Base-by-base conservation (phyloP, 805 yeast genomes). In the Osmozyma mogii region DNA sequence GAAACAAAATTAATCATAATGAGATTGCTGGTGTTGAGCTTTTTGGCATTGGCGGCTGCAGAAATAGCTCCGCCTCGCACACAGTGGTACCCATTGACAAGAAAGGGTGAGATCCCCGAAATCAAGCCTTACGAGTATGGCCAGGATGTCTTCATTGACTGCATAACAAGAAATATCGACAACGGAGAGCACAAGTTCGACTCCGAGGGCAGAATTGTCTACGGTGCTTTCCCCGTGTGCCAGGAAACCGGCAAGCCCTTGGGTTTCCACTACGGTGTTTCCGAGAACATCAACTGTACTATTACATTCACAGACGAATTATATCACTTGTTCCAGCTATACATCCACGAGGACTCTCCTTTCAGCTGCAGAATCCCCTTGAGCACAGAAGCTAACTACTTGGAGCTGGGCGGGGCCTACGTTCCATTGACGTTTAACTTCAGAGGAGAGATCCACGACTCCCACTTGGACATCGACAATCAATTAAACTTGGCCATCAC, bases 151-250 rank as follows among this genome's bases (percentile, higher is more conserved):
- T 53, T 65, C 25, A 44, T 79, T 29, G 71, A 68, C 40, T 82
- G 92, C 50, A 80, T 76, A 36, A 52, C 70, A 28, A 62, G 92
- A 44, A 71, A 78, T 39, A 81, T 82, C 30, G 84, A 78, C 24
- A 72, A 65, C 37, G 92, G 92, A 31, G 89, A 82, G 49, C 89
- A 82, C 56, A 64, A 70, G 34, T 76, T 77, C 38, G 85, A 79
- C 45, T 64, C 61, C n/a, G 55, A 68, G n/a, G 70, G 71, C 6
- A 58, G 71, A 34, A 72, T 82, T 31, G 49, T 78, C 11, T 80
- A 75, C 41, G 64, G 51, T 2, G 57, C 69, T 4, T 77, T 80
- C 41, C 82, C 85, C 2, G 54, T 43, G 5, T 81, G 92, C 54
- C 56, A 59, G 31, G 89, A 82, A 45, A 75, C 84, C 0, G 73